These are phyloP conservation scores for Pleurotus pulmonarius DNA, from an alignment of 768 basidiomycete species.

Conservation along the genomic window DNA sequence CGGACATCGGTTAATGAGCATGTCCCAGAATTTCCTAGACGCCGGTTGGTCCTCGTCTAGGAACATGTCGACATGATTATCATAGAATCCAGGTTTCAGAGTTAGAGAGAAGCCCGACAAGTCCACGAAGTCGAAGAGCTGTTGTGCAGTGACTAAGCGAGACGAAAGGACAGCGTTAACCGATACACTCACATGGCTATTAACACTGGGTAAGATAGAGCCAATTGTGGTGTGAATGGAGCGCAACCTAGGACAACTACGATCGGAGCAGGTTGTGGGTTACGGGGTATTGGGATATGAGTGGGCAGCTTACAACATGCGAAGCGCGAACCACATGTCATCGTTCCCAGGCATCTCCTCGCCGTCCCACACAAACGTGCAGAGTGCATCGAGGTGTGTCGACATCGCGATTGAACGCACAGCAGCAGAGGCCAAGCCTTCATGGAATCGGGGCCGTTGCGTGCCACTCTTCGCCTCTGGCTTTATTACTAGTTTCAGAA, in stretches of 20 bases:
- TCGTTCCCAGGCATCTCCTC: constrained; percentile 65
- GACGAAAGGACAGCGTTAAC: background rate
- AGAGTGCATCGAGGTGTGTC: constrained; percentile 55
- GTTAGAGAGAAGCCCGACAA: constrained; percentile 60
- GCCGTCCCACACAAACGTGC: constrained; percentile 68
- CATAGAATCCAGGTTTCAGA: constrained; percentile 62
- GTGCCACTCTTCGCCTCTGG: constrained; percentile 25
- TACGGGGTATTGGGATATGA: background rate
- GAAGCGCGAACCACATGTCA: constrained; percentile 76
- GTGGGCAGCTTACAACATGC: constrained; percentile 47
- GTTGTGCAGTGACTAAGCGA: constrained; percentile 3
- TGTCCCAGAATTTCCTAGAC: constrained; percentile 59
- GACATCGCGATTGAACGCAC: constrained; percentile 47
- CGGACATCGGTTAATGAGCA: constrained; percentile 64
- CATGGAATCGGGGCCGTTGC: constrained; percentile 17
- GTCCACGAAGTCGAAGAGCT: constrained; percentile 70
- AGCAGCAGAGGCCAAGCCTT: constrained; percentile 42
- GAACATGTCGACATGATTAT: constrained; percentile 50
- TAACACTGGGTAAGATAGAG: constrained; percentile 47
- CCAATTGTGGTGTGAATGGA: constrained; percentile 64
- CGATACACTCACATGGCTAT: constrained; percentile 56
- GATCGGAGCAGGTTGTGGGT: constrained; percentile 6
- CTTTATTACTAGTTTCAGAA: constrained; percentile 52
- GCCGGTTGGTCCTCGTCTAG: constrained; percentile 53
- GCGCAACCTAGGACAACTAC: constrained; percentile 63